Conservation (phyloP, 2,329 filamentous ascomycete species). For the Volutella citrinella region DNA sequence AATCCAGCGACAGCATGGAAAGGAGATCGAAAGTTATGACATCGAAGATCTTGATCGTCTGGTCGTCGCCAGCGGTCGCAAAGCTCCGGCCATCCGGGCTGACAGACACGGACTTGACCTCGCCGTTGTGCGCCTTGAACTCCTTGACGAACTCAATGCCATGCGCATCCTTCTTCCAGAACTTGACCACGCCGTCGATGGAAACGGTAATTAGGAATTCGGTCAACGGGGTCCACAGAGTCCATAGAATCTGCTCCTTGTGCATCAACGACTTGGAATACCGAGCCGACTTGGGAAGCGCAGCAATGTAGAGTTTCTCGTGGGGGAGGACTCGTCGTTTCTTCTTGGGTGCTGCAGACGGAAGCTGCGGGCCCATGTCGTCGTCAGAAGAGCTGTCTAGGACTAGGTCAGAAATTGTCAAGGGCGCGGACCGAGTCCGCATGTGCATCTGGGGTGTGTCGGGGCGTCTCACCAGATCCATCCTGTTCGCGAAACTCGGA, state of each 20-base stretch:
- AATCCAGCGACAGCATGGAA: constrained; percentile 76
- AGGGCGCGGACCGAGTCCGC: too few species aligned
- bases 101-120: constrained; percentile 78
- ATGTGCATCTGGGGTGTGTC: constrained; percentile 2
- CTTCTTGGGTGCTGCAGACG: constrained; percentile 80
- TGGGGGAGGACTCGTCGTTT: constrained; percentile 88
- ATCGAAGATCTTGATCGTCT: constrained; percentile 77
- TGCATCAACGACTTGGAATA: constrained; percentile 99
- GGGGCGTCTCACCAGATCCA: constrained; percentile 36
- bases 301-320: constrained; percentile 91
- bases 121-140: constrained; percentile 84
- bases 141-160: constrained; percentile 98
- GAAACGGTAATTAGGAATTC: constrained; percentile 96
- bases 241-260: constrained; percentile 87
- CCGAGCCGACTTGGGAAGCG: constrained; percentile 73
- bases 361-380: constrained; percentile 90
- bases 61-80: constrained; percentile 79
- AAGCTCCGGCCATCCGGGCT: constrained; percentile 92
- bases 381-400: constrained; percentile 75
- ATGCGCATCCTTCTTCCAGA: constrained; percentile 93
- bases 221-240: constrained; percentile 83
- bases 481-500: constrained; percentile 51
- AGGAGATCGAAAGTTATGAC: constrained; percentile 85
- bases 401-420: constrained; percentile 7
- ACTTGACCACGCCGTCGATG: constrained; percentile 94